Evolutionary conservation across 1,284 basidiomycete species (phyloP), one percentile per base, ranked within the genome.

Genomic region (Cutaneotrichosporon sp.): DNA sequence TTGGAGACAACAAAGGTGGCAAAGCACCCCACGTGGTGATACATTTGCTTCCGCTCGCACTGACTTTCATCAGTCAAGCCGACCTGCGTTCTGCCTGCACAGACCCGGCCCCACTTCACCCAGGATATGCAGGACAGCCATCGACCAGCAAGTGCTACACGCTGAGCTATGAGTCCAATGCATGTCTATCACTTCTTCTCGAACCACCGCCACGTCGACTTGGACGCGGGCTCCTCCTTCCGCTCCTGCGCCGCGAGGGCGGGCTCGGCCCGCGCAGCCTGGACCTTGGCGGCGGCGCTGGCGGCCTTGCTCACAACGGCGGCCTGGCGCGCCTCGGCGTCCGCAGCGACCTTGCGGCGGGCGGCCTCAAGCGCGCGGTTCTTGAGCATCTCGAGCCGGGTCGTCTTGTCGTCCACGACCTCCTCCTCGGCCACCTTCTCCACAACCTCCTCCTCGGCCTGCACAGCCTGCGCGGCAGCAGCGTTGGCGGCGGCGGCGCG

Each of bases 361-460:
- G 59, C 59, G n/a, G 49, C 57, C 46, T 61, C 45, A 4, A 61
- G 13, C n/a, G 59, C 59, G 36, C 36, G 16, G 27, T 33, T 25
- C 18, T 36, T 42, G 10, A 61, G 49, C 50, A 20, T 45, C 36
- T 59, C 54, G 5, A 58, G 54, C 5, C 54, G 33, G 31, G 34
- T 25, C 6, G 20, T 43, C 47, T 45, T 53, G 38, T 38, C 22
- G 31, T 53, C 55, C 24, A 25, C 52, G 24, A 25, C n/a, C 8
- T 24, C 33, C 27, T 42, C 18, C 25, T 33, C 38, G 4, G 25
- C 25, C 18, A 33, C 7, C 31, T 34, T 38, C 18, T 38, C 34
- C 18, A 4, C 24, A n/a, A 22, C 45, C 13, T 27, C n/a, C n/a
- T 45, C 45, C 58, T 54, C 49, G 1, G 38, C 43, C 6, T 36